phyloP scores from a whole-genome alignment of 2,329 filamentous ascomycete genomes.

The Alternaria rosae region DNA sequence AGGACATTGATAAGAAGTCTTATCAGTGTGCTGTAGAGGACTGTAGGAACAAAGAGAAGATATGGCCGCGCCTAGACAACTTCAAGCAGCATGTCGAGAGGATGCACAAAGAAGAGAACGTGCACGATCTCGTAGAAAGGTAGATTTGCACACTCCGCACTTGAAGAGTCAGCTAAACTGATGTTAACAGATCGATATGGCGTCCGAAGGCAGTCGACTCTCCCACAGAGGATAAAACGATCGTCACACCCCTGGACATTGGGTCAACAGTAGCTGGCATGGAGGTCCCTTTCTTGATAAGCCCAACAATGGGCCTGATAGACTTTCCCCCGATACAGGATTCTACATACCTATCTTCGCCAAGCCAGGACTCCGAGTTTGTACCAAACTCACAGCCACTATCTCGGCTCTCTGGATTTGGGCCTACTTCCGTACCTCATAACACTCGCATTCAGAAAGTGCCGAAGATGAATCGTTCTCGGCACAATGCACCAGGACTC shows the following conservation, averaged over 20 bases:
- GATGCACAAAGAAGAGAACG: slow-evolving; percentile 65
- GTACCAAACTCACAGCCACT: not conserved
- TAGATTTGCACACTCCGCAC: slow-evolving; percentile 31
- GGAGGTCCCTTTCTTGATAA: slow-evolving; percentile 26
- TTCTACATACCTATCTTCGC: slow-evolving; percentile 22
- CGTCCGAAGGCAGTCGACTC: slow-evolving; percentile 8
- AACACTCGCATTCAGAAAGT: slow-evolving; percentile 11
- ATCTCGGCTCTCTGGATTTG: not conserved
- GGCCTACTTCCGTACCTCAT: not conserved
- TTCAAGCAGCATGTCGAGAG: slow-evolving; percentile 80
- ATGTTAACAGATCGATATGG: slow-evolving; percentile 34
- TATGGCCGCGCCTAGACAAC: slow-evolving; percentile 85
- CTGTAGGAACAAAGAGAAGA: slow-evolving; percentile 69
- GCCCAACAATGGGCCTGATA: slow-evolving; percentile 25
- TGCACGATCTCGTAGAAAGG: slow-evolving; percentile 57
- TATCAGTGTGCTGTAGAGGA: slow-evolving; percentile 66
- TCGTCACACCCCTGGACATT: slow-evolving; percentile 39
- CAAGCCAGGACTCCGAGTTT: slow-evolving; percentile 13
- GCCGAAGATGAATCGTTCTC: not conserved
- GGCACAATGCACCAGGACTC: not conserved
- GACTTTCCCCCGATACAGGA: slow-evolving; percentile 33
- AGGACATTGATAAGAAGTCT: slow-evolving; percentile 50
- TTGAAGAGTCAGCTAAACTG: slow-evolving; percentile 18
- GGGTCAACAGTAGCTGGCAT: slow-evolving; percentile 39
- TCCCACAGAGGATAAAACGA: slow-evolving; percentile 14